Base-by-base conservation (phyloP, 176 grass and related monocot species). In the Luzula sylvatica region DNA sequence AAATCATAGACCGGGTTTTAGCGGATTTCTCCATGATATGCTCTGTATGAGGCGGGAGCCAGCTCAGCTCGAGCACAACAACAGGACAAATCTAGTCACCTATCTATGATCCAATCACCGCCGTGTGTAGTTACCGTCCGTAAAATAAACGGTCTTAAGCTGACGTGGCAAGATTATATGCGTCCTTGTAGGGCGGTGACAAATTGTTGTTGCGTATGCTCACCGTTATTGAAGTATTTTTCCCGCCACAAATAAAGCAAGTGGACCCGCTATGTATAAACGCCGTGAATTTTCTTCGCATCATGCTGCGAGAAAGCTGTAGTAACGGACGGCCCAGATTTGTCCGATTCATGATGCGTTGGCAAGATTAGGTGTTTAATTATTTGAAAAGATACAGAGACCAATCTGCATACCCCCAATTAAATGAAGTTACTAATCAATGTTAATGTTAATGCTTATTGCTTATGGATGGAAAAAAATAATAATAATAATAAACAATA, bases 161-260 rank as follows among this genome's bases (percentile, higher is more conserved):
- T 23, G 39, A 44, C 39, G 39, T 44, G 20, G 57, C 22, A 13
- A 8, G 11, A 58, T 24, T 21, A 40, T 3, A 23, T 11, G 55
- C 18, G 14, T 38, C 15, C 20, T n/a, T 7, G 55, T 41, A 20
- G 1, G 57, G 43, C 21, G 22, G 58, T 62, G 32, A 62, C 41
- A n/a, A 8, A 1, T 21, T 46, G 58, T 18, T 23, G 41, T 29
- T 39, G 23, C 8, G 42, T 62, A 2, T 13, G 8, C 19, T 46
- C 38, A 45, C 58, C 58, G 24, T 14, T 8, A 27, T 63, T 63
- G 42, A 63, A 63, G 42, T 44, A 7, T n/a, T 13, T n/a, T 63
- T 63, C 58, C 42, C 58, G 58, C 58, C 58, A 63, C 55, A 61
- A 61, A 43, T 26, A 25, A 43, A 25, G 39, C 14, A 14, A 46